Conservation (phyloP, 2,329 filamentous ascomycete species). For the Aspergillus aculeatus region DNA sequence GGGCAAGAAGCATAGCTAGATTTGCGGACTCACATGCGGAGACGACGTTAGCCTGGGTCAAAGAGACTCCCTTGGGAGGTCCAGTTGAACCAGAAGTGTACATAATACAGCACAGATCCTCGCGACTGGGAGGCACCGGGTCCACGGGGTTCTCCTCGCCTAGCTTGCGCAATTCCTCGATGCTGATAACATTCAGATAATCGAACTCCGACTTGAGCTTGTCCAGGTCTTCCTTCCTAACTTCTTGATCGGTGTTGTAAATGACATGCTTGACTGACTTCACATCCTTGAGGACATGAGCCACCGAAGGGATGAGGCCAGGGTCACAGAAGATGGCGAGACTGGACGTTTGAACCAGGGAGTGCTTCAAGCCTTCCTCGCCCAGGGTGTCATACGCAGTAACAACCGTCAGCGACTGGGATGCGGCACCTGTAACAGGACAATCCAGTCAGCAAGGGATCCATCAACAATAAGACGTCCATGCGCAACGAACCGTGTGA, state of each 20-base stretch:
- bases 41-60: constrained; percentile 77
- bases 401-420: constrained; percentile 87
- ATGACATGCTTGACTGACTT: constrained; percentile 58
- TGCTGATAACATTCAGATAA: constrained; percentile 54
- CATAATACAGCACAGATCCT: constrained; percentile 79
- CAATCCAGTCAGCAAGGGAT: not conserved
- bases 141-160: constrained; percentile 67
- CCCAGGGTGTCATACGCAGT: constrained; percentile 94
- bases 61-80: constrained; percentile 80
- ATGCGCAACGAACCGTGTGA: constrained; percentile 60
- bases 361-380: constrained; percentile 79
- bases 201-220: constrained; percentile 54
- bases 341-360: constrained; percentile 75
- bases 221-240: constrained; percentile 54
- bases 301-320: constrained; percentile 65
- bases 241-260: constrained; percentile 57
- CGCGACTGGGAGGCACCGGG: constrained; percentile 67
- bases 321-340: constrained; percentile 86
- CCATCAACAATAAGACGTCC: not conserved
- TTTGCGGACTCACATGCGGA: constrained; percentile 63
- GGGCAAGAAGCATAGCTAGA: too few species aligned
- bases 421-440: constrained; percentile 55
- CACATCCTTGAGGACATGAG: constrained; percentile 54
- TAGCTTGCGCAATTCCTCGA: constrained; percentile 55
- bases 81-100: constrained; percentile 88